Percentiles rank a stretch among this genome's conserved stretches.
Conservation (phyloP, 2,329 filamentous ascomycete species). For the Niveomyces coronatus region DNA sequence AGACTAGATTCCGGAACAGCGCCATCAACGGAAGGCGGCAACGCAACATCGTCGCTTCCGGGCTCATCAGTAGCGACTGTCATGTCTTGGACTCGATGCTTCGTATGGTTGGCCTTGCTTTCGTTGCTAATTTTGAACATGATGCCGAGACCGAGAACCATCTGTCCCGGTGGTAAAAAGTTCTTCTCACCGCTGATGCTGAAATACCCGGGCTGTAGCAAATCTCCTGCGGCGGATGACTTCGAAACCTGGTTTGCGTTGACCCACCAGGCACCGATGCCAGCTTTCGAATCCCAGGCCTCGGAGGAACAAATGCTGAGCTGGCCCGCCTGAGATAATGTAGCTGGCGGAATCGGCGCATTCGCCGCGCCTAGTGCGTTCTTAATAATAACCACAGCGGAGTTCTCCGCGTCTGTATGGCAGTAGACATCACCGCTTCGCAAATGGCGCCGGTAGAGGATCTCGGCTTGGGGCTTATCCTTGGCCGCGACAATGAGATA, state of each 20-base stretch:
- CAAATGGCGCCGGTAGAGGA: constrained; percentile 78
- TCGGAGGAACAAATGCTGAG: constrained; percentile 75
- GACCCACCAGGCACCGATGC: constrained; percentile 96
- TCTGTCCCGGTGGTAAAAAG: constrained; percentile 74
- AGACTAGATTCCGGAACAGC: constrained; percentile 12
- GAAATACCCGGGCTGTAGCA: constrained; percentile 68
- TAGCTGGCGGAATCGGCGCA: constrained; percentile 83
- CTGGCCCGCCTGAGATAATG: constrained; percentile 79
- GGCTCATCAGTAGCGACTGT: constrained; percentile 11
- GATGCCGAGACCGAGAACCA: constrained; percentile 78
- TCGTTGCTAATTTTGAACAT: constrained; percentile 84
- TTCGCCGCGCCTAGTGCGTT: constrained; percentile 70
- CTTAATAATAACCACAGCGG: constrained; percentile 79
- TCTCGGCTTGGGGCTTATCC: constrained; percentile 82
- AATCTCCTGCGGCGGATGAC: constrained; percentile 68
- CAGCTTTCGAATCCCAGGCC: constrained; percentile 93
- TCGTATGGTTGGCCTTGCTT: constrained; percentile 70
- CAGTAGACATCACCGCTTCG: constrained; percentile 87
- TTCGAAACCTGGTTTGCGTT: constrained; percentile 85
- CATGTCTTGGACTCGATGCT: constrained; percentile 40
- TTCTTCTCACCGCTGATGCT: constrained; percentile 81
- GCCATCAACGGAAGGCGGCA: neutral
- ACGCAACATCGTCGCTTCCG: constrained; percentile 9
- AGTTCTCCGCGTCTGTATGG: constrained; percentile 79
- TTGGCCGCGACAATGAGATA: constrained; percentile 86